phyloP scores from a whole-genome alignment of 225 moss, liverwort and hornwort genomes.

The Anthoceros angustus region DNA sequence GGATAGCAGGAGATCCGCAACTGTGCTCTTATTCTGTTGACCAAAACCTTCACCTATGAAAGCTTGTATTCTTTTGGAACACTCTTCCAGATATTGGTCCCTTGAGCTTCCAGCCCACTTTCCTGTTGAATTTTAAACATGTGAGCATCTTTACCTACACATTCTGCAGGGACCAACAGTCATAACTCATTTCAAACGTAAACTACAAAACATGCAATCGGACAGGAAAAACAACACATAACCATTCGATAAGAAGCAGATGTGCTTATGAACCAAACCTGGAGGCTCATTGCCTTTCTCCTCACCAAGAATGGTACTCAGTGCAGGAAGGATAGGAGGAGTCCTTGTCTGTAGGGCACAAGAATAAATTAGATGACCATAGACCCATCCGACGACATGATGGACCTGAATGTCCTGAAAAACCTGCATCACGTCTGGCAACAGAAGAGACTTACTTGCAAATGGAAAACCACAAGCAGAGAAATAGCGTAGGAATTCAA shows the following conservation, averaged over 20 bases:
- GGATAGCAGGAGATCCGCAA: conserved; percentile 23
- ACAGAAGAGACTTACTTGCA: conserved; percentile 16
- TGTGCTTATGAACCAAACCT: conserved; percentile 10
- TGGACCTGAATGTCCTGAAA: too few species aligned
- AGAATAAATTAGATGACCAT: conserved; percentile 4
- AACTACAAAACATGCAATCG: not conserved
- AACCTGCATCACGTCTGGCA: not conserved
- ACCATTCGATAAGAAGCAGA: not conserved
- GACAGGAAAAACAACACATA: not conserved
- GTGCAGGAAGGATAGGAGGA: conserved; percentile 29
- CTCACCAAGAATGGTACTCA: conserved; percentile 22
- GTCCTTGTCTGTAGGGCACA: conserved; percentile 21
- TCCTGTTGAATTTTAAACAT: conserved; percentile 6
- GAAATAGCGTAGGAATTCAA: conserved; percentile 29
- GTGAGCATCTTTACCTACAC: not conserved
- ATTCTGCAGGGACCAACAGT: too few species aligned
- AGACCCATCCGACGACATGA: not conserved
- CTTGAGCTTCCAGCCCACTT: conserved; percentile 17
- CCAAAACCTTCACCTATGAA: conserved; percentile 22
- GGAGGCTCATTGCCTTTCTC: conserved; percentile 16
- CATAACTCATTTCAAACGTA: too few species aligned
- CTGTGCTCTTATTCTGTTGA: conserved; percentile 28
- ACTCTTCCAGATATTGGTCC: conserved; percentile 23
- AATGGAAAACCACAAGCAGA: conserved; percentile 34
- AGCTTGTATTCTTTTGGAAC: conserved; percentile 23